A percentile compares a stretch with the other conserved stretches of the same genome.
phyloP scores from a whole-genome alignment of 441 rosid genomes.

The Gossypium davidsonii region DNA sequence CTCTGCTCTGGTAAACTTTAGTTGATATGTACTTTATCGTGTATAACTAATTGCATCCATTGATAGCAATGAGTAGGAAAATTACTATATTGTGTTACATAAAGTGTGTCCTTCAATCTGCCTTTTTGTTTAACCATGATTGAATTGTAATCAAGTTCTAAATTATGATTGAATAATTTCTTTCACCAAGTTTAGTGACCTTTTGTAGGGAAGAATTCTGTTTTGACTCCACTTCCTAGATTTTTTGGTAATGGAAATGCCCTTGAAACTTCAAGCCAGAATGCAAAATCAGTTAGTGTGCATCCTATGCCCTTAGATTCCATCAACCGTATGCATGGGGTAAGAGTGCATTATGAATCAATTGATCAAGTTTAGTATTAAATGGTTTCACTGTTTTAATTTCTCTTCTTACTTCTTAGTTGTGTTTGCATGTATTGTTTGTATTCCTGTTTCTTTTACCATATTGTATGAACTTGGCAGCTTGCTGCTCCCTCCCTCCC shows the following conservation, averaged over 20 bases:
- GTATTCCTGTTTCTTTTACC: background rate
- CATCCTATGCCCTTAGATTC: constrained; percentile 48
- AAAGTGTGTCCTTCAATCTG: background rate
- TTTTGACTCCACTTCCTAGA: constrained; percentile 53
- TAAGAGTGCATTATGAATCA: constrained; percentile 17
- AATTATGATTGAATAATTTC: constrained; percentile 8
- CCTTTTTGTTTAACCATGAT: background rate
- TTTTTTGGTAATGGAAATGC: constrained; percentile 35
- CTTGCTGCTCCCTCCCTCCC: background rate
- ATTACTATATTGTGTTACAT: background rate
- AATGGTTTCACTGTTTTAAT: background rate
- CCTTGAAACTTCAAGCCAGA: constrained; percentile 31
- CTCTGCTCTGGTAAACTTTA: constrained; percentile 73
- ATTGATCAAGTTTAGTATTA: background rate
- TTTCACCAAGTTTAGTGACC: constrained; percentile 11
- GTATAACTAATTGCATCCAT: constrained; percentile 13
- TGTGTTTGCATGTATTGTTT: background rate
- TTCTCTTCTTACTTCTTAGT: background rate
- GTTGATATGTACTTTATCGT: constrained; percentile 12
- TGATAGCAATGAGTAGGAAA: constrained; percentile 19
- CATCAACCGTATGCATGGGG: constrained; percentile 27
- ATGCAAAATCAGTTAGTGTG: constrained; percentile 33
- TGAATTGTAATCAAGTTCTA: background rate
- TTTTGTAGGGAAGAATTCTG: constrained; percentile 47
- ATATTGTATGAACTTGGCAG: constrained; percentile 6